Conservation (phyloP, 768 basidiomycete genomes). For the Brasilioporus rufonigricans region DNA sequence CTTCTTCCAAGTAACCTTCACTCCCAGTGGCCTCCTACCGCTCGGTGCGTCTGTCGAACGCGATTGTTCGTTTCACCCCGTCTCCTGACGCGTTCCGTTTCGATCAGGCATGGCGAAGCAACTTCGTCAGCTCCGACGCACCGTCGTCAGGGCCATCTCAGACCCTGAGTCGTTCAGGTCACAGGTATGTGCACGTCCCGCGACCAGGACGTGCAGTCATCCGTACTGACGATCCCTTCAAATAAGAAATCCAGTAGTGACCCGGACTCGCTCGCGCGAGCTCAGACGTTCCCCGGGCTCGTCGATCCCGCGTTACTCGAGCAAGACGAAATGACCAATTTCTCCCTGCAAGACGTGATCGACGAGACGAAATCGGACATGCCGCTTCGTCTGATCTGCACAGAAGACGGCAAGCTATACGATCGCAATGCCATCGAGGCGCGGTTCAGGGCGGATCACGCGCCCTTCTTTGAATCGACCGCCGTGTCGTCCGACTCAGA, state of each 20-base stretch:
- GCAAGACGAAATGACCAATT: not conserved
- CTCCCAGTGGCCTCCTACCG: not conserved
- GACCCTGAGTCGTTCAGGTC: slow-evolving; percentile 13
- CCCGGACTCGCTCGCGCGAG: not conserved
- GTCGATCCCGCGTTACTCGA: not conserved
- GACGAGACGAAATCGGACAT: slow-evolving; percentile 17
- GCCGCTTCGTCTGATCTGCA: slow-evolving; percentile 25
- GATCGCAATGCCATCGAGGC: slow-evolving; percentile 15
- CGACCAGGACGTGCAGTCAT: not conserved
- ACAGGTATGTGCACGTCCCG: slow-evolving; percentile 1
- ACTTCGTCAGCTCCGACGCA: slow-evolving; percentile 7
- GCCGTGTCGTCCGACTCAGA: not conserved
- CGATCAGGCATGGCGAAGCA: slow-evolving; percentile 10
- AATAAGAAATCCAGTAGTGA: not conserved
- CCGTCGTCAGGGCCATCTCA: slow-evolving; percentile 21
- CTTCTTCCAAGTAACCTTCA: not conserved
- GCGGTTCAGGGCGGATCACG: slow-evolving; percentile 13
- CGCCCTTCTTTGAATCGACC: slow-evolving; percentile 10
- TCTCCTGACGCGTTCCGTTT: not conserved
- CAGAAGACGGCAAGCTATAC: slow-evolving; percentile 25
- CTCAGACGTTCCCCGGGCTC: not conserved
- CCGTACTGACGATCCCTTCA: not conserved
- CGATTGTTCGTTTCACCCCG: not conserved
- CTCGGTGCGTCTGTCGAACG: not conserved
- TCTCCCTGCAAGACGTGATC: slow-evolving; percentile 15